Evolutionary conservation across 768 basidiomycete species (phyloP), one percentile per base, ranked within the genome.

Genomic region (Cyclocybe aegerita): DNA sequence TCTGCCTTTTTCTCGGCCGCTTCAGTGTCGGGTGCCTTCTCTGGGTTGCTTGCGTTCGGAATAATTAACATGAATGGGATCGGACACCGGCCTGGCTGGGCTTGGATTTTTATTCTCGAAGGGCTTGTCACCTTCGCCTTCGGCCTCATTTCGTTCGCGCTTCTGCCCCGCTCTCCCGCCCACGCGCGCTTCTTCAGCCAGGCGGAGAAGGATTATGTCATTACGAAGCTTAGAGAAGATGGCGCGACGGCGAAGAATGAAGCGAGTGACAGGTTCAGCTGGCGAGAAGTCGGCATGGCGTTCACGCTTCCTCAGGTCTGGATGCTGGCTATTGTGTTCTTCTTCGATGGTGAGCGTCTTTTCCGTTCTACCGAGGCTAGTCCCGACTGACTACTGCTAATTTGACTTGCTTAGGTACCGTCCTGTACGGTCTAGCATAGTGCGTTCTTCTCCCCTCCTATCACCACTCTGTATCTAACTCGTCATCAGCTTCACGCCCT

Each of bases 81-180:
- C 8, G 73, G 75, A 0, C 65, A 73, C 1, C 75, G 74, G 36
- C 72, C 76, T 3, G 85, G 83, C 2, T 88, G 86, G 86, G 71
- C 78, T 11, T 88, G 83, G 85, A 79, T 86, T 43, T 84, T 85
- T 62, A 81, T 84, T 46, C 66, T 85, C 31, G 80, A 88, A 65
- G 88, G 88, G 1, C 65, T 78, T 2, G 81, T 90, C 64, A 87
- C 86, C 0, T 67, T 81, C 49, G 41, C 78, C 2, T 80, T 85
- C 52, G 88, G 86, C 6, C 31, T 79, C 3, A 29, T 63, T 1
- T 71, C 79, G 0, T 85, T 74, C 69, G 69, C 75, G 55, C 48
- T 85, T 36, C 67, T 83, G 12, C 67, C 67, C 8, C 55, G 63
- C 38, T 61, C 62, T n/a, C 65, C 65, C 8, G 58, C 58, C 4